Base-by-base conservation (phyloP, 257 asterid genomes). In the Salvia splendens region DNA sequence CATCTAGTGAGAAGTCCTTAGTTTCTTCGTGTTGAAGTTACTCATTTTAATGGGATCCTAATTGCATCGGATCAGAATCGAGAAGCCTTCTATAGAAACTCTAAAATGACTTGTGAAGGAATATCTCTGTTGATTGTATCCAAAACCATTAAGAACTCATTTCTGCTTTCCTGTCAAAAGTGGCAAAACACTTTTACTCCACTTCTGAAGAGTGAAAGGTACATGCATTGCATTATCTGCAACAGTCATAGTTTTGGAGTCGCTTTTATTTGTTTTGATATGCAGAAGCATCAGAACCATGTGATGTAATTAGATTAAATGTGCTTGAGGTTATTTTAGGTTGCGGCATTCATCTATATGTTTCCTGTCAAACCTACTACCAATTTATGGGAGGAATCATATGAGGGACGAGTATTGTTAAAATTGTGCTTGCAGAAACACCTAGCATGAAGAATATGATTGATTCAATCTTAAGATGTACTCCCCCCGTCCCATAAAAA, bases 251-350 rank as follows among this genome's bases (percentile, higher is more conserved):
- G 15, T 10, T 17, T 7, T 5, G 9, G 30, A 64, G 52, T 64
- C 41, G 20, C 53, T 53, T 35, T 48, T 49, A 12, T 36, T 28
- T 8, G 10, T 56, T 69, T 30, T 48, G 17, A 24, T 35, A 17
- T 45, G 61, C 45, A 73, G 63, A 63, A 47, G 63, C 62, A 67
- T 61, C 45, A 73, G 63, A 63, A 47, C 67, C 62, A 67, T 61
- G 40, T 40, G 8, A 38, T 38, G 8, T 38, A 38, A 38, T 38
- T 38, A 5, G 8, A 38, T 38, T 38, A 38, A 40, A 61, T 55
- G 17, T 45, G 63, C 67, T 67, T 67, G 48, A 52, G 12, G 41
- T 16, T 38, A 47, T 58, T 72, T 49, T 12, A 61, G 12, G 41
- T 40, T 42, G 45, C 60, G 54, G 14, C 48, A 55, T 24, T 53